Evolutionary conservation across 345 rosid genomes (phyloP).

Genomic region (Citropsis articulata): DNA sequence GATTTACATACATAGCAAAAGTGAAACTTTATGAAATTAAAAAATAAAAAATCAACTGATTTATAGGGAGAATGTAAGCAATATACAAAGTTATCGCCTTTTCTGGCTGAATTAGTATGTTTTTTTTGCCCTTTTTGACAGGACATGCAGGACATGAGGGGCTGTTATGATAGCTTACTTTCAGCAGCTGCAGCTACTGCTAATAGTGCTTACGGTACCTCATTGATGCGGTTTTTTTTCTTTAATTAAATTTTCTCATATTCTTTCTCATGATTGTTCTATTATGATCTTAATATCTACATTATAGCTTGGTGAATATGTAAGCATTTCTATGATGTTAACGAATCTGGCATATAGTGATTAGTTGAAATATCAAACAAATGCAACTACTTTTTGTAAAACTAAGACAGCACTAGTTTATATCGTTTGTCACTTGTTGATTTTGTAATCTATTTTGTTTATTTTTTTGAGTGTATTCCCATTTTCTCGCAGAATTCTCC

Average conservation of each 20-base stretch:
- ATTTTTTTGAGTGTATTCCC: background rate
- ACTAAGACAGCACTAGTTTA: background rate
- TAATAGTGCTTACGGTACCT: conserved; percentile 76
- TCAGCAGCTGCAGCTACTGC: conserved; percentile 97
- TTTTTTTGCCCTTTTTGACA: conserved; percentile 14
- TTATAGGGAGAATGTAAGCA: background rate
- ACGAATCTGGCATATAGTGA: background rate
- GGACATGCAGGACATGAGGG: conserved; percentile 88
- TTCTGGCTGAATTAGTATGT: background rate
- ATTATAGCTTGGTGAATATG: background rate
- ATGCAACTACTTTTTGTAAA: background rate
- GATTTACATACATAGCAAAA: background rate
- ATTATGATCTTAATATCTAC: background rate
- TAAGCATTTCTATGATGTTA: background rate
- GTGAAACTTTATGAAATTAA: background rate
- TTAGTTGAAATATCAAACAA: background rate
- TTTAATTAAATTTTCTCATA: background rate
- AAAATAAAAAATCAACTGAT: background rate
- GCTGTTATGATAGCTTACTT: conserved; percentile 90
- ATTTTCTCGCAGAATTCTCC: conserved; percentile 76
- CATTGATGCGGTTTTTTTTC: background rate
- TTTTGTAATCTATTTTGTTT: background rate
- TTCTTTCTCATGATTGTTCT: too few species aligned
- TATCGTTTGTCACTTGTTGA: background rate
- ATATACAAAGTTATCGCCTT: background rate